phyloP scores from a whole-genome alignment of 192 early-diverging fungal species.

The Hyaloraphidium curvatum region DNA sequence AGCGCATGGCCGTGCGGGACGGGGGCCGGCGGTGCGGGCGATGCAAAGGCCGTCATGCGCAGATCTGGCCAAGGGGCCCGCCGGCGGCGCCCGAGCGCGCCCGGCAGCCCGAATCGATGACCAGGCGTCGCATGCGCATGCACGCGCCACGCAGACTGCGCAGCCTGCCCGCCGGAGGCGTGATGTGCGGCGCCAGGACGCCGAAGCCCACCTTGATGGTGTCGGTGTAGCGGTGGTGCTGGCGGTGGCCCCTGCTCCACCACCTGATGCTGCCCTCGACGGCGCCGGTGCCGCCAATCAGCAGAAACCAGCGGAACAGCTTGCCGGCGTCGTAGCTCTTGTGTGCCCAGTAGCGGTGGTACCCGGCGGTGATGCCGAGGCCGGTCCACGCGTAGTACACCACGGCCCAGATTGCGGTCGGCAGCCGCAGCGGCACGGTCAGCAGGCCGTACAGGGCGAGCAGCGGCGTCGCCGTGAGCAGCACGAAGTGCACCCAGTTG shows the following conservation, averaged over 20 bases:
- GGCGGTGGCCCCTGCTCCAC: constrained; percentile 73
- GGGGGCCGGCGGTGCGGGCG: too few species aligned
- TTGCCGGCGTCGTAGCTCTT: constrained; percentile 46
- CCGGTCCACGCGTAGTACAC: constrained; percentile 60
- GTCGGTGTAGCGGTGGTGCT: constrained; percentile 77
- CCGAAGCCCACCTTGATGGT: constrained; percentile 58
- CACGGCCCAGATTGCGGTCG: constrained; percentile 55
- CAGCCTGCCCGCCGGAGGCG: too few species aligned
- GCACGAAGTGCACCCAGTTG: constrained; percentile 15
- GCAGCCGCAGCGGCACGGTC: constrained; percentile 38
- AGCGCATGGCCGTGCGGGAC: too few species aligned
- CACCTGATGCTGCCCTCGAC: constrained; percentile 68
- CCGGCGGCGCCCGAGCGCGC: too few species aligned
- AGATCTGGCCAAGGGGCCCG: too few species aligned
- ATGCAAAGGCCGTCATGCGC: too few species aligned
- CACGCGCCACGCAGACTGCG: too few species aligned
- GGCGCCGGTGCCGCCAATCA: constrained; percentile 42
- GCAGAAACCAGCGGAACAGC: constrained; percentile 38
- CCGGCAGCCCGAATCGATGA: too few species aligned
- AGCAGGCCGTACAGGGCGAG: constrained; percentile 59
- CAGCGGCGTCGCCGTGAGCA: constrained; percentile 37
- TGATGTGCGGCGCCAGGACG: too few species aligned
- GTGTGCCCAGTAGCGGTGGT: constrained; percentile 72
- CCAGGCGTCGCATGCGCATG: too few species aligned
- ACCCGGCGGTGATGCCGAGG: constrained; percentile 76